Evolutionary conservation across 805 yeast species (phyloP).

Genomic region (Deakozyma indianensis): DNA sequence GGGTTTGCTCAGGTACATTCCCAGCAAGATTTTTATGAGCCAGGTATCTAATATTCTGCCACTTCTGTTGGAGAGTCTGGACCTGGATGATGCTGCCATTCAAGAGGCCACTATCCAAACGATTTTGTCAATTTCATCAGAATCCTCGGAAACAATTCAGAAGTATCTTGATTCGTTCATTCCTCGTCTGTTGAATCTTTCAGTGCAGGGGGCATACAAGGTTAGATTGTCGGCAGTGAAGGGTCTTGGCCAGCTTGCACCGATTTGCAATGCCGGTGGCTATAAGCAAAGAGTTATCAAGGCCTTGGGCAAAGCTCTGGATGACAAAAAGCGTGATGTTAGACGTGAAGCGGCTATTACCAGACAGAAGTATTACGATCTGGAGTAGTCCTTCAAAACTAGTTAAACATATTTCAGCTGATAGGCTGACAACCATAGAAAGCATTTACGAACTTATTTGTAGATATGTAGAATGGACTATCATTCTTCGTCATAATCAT

Average conservation of each 20-base stretch:
- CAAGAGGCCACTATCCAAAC: slow-evolving; percentile 1
- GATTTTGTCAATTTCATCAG: background rate
- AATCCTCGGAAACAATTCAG: background rate
- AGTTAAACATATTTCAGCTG: too few species aligned
- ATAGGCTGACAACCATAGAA: too few species aligned
- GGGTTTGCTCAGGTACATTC: background rate
- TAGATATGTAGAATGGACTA: too few species aligned
- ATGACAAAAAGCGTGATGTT: background rate
- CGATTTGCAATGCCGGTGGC: background rate
- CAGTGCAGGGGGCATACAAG: background rate
- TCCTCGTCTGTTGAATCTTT: background rate
- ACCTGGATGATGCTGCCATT: background rate
- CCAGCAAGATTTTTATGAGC: background rate
- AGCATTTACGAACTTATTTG: too few species aligned
- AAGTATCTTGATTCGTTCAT: background rate
- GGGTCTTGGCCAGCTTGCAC: background rate
- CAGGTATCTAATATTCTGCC: background rate
- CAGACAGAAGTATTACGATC: background rate
- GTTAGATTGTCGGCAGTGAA: background rate
- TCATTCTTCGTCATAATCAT: too few species aligned
- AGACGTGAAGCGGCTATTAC: background rate
- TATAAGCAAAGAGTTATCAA: background rate
- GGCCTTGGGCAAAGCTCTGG: background rate
- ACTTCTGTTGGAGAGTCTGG: background rate
- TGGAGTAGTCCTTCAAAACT: background rate